Evolutionary conservation across 2,329 filamentous ascomycete genomes (phyloP).

Genomic region (Arthroderma sp.): DNA sequence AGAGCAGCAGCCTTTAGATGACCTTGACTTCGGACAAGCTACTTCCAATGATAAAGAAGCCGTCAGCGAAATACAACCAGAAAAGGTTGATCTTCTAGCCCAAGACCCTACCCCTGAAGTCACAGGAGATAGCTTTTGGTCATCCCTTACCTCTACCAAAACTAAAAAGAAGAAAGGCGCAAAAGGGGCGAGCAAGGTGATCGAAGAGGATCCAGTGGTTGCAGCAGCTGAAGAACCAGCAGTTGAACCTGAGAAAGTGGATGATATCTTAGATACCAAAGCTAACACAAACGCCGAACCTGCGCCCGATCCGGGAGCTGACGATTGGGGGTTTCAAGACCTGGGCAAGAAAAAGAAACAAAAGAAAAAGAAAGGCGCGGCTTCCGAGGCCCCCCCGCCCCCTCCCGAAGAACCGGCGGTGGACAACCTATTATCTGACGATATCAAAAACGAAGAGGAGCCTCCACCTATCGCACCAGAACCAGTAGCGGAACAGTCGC

Average conservation of each 20-base stretch:
- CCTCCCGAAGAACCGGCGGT: not conserved
- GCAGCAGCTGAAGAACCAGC: not conserved
- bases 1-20: slow-evolving; percentile 19
- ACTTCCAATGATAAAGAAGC: not conserved
- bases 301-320: slow-evolving; percentile 15
- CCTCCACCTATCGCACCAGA: slow-evolving; percentile 21
- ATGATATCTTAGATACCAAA: not conserved
- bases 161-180: slow-evolving; percentile 35
- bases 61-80: slow-evolving; percentile 12
- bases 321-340: slow-evolving; percentile 1
- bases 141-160: slow-evolving; percentile 21
- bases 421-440: slow-evolving; percentile 11
- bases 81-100: slow-evolving; percentile 9
- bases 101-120: not conserved
- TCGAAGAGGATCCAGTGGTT: not conserved
- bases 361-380: slow-evolving; percentile 3
- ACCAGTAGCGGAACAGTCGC: slow-evolving; percentile 18
- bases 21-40: slow-evolving; percentile 5
- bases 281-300: not conserved
- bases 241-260: not conserved
- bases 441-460: slow-evolving; percentile 32
- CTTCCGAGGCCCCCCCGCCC: slow-evolving; percentile 2
- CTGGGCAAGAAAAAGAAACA: slow-evolving; percentile 4
- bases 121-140: slow-evolving; percentile 5
- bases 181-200: slow-evolving; percentile 24